phyloP scores from a whole-genome alignment of 257 asterid genomes.

The Solanum commersonii region DNA sequence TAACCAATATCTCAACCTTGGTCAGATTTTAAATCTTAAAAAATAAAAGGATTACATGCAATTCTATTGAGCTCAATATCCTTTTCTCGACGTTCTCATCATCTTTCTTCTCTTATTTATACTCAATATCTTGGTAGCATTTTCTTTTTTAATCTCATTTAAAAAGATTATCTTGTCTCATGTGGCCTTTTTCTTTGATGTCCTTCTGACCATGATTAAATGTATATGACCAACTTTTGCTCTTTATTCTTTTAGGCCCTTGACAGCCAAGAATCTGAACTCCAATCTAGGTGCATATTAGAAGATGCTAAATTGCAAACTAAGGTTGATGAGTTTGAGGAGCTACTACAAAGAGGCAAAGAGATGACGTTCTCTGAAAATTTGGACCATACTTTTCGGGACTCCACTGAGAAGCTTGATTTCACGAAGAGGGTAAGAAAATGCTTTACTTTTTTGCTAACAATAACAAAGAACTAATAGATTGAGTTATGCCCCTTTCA shows the following conservation, averaged over 20 bases:
- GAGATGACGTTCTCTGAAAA: constrained; percentile 12
- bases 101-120: background rate
- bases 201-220: background rate
- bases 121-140: background rate
- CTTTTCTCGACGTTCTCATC: background rate
- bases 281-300: constrained; percentile 20
- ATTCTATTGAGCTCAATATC: background rate
- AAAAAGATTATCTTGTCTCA: background rate
- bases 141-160: background rate
- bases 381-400: constrained; percentile 20
- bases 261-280: constrained; percentile 40
- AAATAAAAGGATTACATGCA: background rate
- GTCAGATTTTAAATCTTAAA: background rate
- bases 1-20: background rate
- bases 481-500: background rate
- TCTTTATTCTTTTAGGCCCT: constrained; percentile 35
- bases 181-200: background rate
- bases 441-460: background rate
- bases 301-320: constrained; percentile 35
- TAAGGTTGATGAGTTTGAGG: constrained; percentile 51
- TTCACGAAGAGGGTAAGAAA: constrained; percentile 44
- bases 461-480: background rate
- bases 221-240: background rate
- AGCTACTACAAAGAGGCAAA: constrained; percentile 18
- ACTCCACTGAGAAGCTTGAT: constrained; percentile 31